phyloP scores from a whole-genome alignment of 768 basidiomycete species.

The Lentinula boryana region DNA sequence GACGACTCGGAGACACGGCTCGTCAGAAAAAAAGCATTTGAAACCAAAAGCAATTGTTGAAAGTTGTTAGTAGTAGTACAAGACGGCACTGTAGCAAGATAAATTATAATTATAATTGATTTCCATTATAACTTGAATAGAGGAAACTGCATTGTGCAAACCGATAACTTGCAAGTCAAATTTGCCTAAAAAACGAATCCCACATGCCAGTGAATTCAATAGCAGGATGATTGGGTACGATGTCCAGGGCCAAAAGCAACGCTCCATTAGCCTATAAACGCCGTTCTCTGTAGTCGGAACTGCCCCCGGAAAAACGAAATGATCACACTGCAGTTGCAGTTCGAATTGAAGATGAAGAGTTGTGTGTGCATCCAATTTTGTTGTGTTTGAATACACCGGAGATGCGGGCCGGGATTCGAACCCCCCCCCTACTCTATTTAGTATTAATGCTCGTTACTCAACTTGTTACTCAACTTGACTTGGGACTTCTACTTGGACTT shows the following conservation, averaged over 20 bases:
- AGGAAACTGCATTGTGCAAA: constrained; percentile 33
- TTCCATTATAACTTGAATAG: background rate
- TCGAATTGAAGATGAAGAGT: constrained; percentile 6
- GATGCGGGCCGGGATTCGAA: too few relatives aligned
- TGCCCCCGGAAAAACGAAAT: constrained; percentile 81
- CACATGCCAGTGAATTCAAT: constrained; percentile 32
- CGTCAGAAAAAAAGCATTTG: constrained; percentile 56
- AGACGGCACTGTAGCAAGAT: constrained; percentile 55
- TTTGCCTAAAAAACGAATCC: constrained; percentile 46
- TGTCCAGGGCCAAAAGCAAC: constrained; percentile 57
- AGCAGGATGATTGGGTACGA: constrained; percentile 42
- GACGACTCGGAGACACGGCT: constrained; percentile 48
- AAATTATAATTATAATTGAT: background rate
- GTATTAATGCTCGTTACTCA: too few relatives aligned
- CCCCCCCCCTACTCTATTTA: too few relatives aligned
- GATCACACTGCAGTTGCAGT: constrained; percentile 86
- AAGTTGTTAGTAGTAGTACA: constrained; percentile 55
- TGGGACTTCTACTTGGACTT: too few relatives aligned
- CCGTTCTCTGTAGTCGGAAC: constrained; percentile 84
- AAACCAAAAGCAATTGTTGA: constrained; percentile 63
- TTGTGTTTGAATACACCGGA: too few relatives aligned
- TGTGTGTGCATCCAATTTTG: background rate
- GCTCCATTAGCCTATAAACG: constrained; percentile 84
- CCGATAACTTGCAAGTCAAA: constrained; percentile 66
- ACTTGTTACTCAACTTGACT: too few relatives aligned